Evolutionary conservation across 106 monocot species (phyloP).

Genomic region (Platanthera guangdongensis): DNA sequence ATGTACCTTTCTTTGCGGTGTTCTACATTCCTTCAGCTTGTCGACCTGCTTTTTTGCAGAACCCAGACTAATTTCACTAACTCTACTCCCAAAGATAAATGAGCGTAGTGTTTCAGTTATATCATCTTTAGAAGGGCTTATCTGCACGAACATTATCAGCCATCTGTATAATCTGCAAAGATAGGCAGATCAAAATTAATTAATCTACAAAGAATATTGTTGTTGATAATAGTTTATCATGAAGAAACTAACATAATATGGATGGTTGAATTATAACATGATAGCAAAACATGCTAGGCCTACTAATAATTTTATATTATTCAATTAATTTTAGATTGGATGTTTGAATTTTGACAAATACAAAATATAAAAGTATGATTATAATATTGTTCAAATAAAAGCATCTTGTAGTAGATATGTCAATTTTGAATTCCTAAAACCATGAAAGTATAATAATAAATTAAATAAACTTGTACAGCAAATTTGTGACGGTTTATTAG

Average conservation of each 20-base stretch:
- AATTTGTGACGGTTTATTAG: not conserved
- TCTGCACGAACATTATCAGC: constrained; percentile 87
- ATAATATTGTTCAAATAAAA: constrained; percentile 48
- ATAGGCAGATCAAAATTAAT: not conserved
- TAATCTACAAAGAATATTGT: not conserved
- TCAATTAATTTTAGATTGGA: not conserved
- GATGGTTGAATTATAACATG: too few species aligned
- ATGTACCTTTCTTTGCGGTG: constrained; percentile 69
- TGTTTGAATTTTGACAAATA: not conserved
- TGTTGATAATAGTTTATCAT: not conserved
- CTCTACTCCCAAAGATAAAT: constrained; percentile 79
- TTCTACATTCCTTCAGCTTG: constrained; percentile 60
- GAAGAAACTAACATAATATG: not conserved
- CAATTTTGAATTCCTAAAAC: constrained; percentile 73
- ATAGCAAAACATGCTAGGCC: too few species aligned
- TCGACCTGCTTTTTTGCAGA: constrained; percentile 90
- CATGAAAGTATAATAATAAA: not conserved
- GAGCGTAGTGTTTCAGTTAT: constrained; percentile 73
- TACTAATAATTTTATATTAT: too few species aligned
- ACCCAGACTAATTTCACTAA: constrained; percentile 67
- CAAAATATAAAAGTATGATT: not conserved
- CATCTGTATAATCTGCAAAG: constrained; percentile 35
- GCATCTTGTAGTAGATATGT: constrained; percentile 86
- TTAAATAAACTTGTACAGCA: not conserved
- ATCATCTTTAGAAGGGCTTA: constrained; percentile 77